These are phyloP conservation scores for Pyracantha coccinea DNA, from an alignment of 331 rosid genomes.

Conservation along the genomic window DNA sequence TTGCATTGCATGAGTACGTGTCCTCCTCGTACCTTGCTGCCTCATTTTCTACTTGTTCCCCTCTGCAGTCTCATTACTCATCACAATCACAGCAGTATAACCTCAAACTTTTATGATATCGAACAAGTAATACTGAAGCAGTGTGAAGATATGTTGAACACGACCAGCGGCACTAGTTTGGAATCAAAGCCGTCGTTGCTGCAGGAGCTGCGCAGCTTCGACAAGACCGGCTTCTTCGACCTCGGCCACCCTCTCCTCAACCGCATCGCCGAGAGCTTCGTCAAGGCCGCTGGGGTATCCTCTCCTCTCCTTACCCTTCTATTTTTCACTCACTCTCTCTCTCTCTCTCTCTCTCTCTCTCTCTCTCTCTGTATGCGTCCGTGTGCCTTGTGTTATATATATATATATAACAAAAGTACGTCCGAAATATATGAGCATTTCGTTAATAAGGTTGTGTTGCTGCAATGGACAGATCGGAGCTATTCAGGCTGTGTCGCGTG, in stretches of 20 bases:
- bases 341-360: neutral
- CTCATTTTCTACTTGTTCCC: neutral
- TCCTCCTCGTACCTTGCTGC: neutral
- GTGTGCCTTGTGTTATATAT: neutral
- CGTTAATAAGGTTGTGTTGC: neutral
- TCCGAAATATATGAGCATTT: neutral
- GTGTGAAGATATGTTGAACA: neutral
- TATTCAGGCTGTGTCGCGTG: slow-evolving; percentile 73
- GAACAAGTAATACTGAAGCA: neutral
- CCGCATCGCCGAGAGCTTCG: slow-evolving; percentile 71
- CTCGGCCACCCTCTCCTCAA: slow-evolving; percentile 46
- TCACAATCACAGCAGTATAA: neutral
- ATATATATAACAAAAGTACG: neutral
- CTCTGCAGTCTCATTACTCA: neutral
- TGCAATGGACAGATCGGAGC: slow-evolving; percentile 65
- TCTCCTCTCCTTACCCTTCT: neutral
- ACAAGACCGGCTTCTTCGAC: slow-evolving; percentile 30
- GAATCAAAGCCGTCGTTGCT: slow-evolving; percentile 25
- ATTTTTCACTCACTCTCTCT: too few species aligned
- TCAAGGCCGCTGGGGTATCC: slow-evolving; percentile 74
- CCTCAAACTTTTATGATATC: neutral
- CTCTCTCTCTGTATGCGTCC: neutral
- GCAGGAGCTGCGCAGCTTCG: slow-evolving; percentile 30
- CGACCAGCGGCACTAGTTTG: slow-evolving; percentile 2
- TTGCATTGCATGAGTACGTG: slow-evolving; percentile 25